Evolutionary conservation across 306 rosid genomes (phyloP).

Genomic region (Amphicarpaea edgeworthii): DNA sequence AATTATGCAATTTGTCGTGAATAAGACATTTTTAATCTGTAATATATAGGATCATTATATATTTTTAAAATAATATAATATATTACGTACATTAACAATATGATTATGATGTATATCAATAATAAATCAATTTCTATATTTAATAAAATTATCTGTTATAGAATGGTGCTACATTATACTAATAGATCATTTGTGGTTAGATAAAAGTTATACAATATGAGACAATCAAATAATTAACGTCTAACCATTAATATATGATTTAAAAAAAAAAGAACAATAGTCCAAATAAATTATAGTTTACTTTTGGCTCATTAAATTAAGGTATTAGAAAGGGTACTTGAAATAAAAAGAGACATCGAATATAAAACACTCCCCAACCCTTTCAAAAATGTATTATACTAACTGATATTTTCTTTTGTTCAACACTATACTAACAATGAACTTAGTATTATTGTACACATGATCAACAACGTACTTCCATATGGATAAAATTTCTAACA

Average conservation of each 20-base stretch:
- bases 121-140: not conserved
- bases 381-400: slow-evolving; percentile 3
- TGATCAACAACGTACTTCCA: not conserved
- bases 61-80: too few relatives aligned
- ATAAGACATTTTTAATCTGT: not conserved
- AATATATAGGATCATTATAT: not conserved
- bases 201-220: not conserved
- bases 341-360: not conserved
- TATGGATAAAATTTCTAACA: not conserved
- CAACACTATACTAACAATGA: too few relatives aligned
- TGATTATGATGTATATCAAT: not conserved
- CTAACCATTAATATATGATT: not conserved
- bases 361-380: not conserved
- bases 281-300: not conserved
- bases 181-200: not conserved
- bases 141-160: not conserved
- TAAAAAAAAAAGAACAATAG: too few relatives aligned
- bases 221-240: not conserved
- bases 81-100: not conserved
- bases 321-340: not conserved
- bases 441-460: not conserved
- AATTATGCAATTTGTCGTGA: not conserved
- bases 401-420: not conserved
- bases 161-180: not conserved
- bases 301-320: not conserved